Evolutionary conservation across 345 rosid species (phyloP).

Genomic region (Citrus glauca): DNA sequence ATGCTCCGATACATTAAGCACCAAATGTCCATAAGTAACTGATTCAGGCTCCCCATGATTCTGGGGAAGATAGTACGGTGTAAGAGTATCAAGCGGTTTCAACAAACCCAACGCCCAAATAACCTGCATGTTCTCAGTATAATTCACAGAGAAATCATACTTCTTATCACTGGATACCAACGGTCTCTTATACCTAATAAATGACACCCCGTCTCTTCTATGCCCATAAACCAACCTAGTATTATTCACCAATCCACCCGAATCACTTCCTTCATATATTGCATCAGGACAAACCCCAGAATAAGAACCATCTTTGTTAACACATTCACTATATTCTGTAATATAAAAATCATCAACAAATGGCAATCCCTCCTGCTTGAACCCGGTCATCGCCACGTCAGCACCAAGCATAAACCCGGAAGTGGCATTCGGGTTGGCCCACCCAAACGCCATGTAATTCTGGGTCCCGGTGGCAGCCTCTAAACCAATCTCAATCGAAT

Average conservation of each 20-base stretch:
- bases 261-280: conserved; percentile 44
- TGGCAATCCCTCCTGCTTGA: conserved; percentile 70
- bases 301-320: conserved; percentile 55
- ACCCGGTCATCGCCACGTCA: conserved; percentile 76
- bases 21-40: conserved; percentile 43
- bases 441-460: conserved; percentile 94
- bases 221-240: conserved; percentile 79
- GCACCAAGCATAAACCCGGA: conserved; percentile 62
- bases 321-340: conserved; percentile 65
- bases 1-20: conserved; percentile 41
- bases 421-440: conserved; percentile 59
- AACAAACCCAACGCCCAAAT: conserved; percentile 94
- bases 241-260: conserved; percentile 59
- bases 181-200: conserved; percentile 70
- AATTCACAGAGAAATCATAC: conserved; percentile 72
- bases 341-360: conserved; percentile 86
- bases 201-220: conserved; percentile 89
- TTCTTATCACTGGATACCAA: conserved; percentile 55
- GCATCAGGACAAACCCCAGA: conserved; percentile 88
- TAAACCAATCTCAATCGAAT: conserved; percentile 69
- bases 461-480: conserved; percentile 61
- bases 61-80: conserved; percentile 83
- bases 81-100: conserved; percentile 73
- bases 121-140: conserved; percentile 44
- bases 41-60: conserved; percentile 64